A percentile compares a stretch with the other conserved stretches of the same genome.
phyloP scores from a whole-genome alignment of 2,329 filamentous ascomycete genomes.

The Chaetomiaceae sp. region DNA sequence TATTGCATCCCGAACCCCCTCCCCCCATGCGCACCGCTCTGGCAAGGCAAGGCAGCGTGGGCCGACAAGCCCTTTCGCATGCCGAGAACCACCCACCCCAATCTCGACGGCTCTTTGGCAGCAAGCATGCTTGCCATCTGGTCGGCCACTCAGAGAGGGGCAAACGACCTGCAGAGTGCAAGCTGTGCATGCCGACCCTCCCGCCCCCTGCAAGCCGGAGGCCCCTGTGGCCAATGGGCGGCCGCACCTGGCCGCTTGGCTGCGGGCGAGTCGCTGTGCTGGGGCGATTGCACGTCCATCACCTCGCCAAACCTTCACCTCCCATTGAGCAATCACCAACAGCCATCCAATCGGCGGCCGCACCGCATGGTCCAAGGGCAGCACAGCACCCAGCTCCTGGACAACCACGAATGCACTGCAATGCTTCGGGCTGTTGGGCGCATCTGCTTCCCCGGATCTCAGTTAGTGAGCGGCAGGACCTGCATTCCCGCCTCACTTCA shows the following conservation, averaged over 20 bases:
- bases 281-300: slow-evolving; percentile 19
- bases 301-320: slow-evolving; percentile 18
- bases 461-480: background rate
- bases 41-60: slow-evolving; percentile 5
- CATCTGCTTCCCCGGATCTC: background rate
- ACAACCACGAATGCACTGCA: too few relatives aligned
- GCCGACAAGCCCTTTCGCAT: slow-evolving; percentile 9
- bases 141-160: slow-evolving; percentile 20
- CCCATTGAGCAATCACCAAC: slow-evolving; percentile 16
- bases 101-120: slow-evolving; percentile 22
- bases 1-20: slow-evolving; percentile 18
- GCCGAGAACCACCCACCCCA: slow-evolving; percentile 14
- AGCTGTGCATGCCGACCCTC: slow-evolving; percentile 23
- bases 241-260: slow-evolving; percentile 17
- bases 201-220: slow-evolving; percentile 21
- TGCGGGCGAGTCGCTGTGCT: slow-evolving; percentile 21
- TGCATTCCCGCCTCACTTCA: background rate
- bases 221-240: slow-evolving; percentile 19
- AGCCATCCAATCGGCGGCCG: slow-evolving; percentile 14
- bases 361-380: background rate
- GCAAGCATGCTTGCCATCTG: slow-evolving; percentile 9
- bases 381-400: background rate
- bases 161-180: slow-evolving; percentile 17
- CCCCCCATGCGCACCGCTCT: slow-evolving; percentile 12
- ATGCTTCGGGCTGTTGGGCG: background rate